These are phyloP conservation scores for Tilletia caries DNA, from an alignment of 1,284 basidiomycete genomes.

Conservation along the genomic window DNA sequence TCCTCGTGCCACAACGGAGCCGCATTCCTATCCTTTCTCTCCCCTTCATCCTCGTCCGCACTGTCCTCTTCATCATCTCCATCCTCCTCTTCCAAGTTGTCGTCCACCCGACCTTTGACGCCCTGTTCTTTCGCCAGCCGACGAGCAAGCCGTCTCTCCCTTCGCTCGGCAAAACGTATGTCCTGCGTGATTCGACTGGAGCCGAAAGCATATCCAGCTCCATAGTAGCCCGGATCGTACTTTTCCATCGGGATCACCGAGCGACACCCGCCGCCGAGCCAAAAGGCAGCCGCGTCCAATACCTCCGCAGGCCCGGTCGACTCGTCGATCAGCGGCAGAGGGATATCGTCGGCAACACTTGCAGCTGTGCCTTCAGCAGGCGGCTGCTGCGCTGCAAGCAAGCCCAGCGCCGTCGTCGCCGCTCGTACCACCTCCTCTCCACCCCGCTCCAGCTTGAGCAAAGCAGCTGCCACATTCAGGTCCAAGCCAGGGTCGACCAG, in stretches of 20 bases:
- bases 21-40: constrained; percentile 23
- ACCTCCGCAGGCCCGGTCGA: background rate
- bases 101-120: constrained; percentile 30
- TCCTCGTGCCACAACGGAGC: constrained; percentile 39
- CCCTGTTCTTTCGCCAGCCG: background rate
- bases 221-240: background rate
- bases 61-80: constrained; percentile 30
- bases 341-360: background rate
- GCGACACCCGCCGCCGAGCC: background rate
- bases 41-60: constrained; percentile 27
- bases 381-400: background rate
- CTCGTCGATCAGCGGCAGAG: background rate
- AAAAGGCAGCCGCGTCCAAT: background rate
- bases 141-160: background rate
- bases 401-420: background rate
- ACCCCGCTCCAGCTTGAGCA: background rate
- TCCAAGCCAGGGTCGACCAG: background rate
- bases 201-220: background rate
- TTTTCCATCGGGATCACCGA: background rate
- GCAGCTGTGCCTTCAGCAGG: background rate
- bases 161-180: background rate
- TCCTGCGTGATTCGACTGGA: background rate
- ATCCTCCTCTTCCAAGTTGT: background rate
- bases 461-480: constrained; percentile 4
- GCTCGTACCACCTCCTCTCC: background rate